These are phyloP conservation scores for Blastobotrys petasosporus DNA, from an alignment of 1,139 yeast genomes.

Conservation along the genomic window DNA sequence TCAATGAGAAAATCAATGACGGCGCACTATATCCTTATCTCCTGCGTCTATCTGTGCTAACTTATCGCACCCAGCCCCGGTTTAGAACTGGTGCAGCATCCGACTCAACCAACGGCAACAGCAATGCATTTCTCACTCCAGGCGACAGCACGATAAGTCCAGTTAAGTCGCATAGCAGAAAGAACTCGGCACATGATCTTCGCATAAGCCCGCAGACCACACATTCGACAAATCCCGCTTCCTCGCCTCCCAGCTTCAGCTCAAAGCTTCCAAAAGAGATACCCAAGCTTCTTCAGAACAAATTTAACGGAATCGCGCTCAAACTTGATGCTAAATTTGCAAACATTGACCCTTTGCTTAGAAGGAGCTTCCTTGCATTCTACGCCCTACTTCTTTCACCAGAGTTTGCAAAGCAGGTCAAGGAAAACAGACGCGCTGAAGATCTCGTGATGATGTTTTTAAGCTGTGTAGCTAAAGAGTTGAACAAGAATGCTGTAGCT, in stretches of 20 bases:
- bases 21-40: conserved; percentile 30
- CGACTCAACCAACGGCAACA: conserved; percentile 1
- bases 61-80: conserved; percentile 31
- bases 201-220: conserved; percentile 7
- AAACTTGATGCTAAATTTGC: conserved; percentile 28
- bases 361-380: conserved; percentile 49
- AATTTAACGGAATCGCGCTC: conserved; percentile 51
- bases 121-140: neutral
- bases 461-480: conserved; percentile 57
- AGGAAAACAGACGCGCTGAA: conserved; percentile 48
- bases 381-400: conserved; percentile 60
- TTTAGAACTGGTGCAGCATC: conserved; percentile 16
- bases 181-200: conserved; percentile 12
- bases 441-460: conserved; percentile 62
- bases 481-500: conserved; percentile 45
- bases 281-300: conserved; percentile 43
- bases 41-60: conserved; percentile 30
- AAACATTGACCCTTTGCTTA: conserved; percentile 33
- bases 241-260: conserved; percentile 20
- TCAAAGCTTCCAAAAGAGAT: conserved; percentile 44
- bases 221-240: conserved; percentile 3
- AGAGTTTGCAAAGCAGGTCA: conserved; percentile 37
- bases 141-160: conserved; percentile 9
- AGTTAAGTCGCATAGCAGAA: conserved; percentile 13
- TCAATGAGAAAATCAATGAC: conserved; percentile 24